Evolutionary conservation across 768 basidiomycete genomes (phyloP).

Genomic region (Asterophora parasitica): DNA sequence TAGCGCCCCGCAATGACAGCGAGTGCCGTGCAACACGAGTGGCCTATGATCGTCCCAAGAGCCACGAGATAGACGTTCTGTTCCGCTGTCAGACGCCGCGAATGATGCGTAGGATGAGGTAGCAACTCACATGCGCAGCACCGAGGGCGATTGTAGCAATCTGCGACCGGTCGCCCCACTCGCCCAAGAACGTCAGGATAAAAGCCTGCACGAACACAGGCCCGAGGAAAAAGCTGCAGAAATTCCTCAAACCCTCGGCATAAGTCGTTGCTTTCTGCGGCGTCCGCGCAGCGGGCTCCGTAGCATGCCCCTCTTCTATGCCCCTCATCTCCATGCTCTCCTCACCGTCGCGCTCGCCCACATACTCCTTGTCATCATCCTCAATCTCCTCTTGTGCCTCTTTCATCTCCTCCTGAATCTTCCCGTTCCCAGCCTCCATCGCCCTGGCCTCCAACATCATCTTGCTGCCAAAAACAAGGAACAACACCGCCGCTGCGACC

Average conservation of each 20-base stretch:
- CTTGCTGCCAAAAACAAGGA: constrained; percentile 85
- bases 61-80: constrained; percentile 93
- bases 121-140: constrained; percentile 75
- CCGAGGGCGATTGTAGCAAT: constrained; percentile 95
- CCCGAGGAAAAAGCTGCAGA: constrained; percentile 76
- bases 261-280: constrained; percentile 21
- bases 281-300: constrained; percentile 15
- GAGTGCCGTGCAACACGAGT: constrained; percentile 78
- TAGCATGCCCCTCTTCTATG: constrained; percentile 62
- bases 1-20: constrained; percentile 94
- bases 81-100: not conserved
- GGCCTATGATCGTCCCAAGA: constrained; percentile 85
- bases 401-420: constrained; percentile 90
- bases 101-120: not conserved
- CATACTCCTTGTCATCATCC: constrained; percentile 59
- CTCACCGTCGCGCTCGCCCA: constrained; percentile 31
- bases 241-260: constrained; percentile 71
- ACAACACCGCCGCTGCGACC: constrained; percentile 70
- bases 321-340: constrained; percentile 62
- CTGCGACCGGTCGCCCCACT: constrained; percentile 98
- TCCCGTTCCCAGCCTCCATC: constrained; percentile 75
- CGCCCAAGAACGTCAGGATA: constrained; percentile 93
- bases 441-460: constrained; percentile 82
- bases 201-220: constrained; percentile 97
- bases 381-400: constrained; percentile 97